phyloP scores from a whole-genome alignment of 192 early-diverging fungal genomes.

The Mortierella antarctica region DNA sequence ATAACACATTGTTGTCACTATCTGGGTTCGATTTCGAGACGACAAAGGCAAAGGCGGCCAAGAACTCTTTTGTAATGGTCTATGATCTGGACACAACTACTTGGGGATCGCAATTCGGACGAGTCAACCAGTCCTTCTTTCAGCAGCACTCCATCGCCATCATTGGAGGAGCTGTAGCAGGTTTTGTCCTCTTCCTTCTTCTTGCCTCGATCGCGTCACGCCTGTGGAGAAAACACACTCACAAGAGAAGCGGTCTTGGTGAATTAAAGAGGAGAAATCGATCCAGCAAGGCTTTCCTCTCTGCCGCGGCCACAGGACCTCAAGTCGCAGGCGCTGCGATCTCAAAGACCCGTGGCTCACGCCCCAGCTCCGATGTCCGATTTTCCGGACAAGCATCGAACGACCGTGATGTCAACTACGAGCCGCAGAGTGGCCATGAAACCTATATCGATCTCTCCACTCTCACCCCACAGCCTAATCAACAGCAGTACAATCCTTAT shows the following conservation, averaged over 20 bases:
- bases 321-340: not conserved
- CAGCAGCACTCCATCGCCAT: slow-evolving; percentile 15
- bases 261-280: not conserved
- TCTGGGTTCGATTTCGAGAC: slow-evolving; percentile 42
- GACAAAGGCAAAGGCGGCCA: slow-evolving; percentile 8
- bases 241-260: not conserved
- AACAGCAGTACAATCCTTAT: slow-evolving; percentile 17
- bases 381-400: slow-evolving; percentile 20
- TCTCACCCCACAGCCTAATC: slow-evolving; percentile 6
- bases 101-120: slow-evolving; percentile 37
- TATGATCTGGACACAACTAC: slow-evolving; percentile 13
- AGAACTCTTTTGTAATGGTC: slow-evolving; percentile 22
- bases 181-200: slow-evolving; percentile 5
- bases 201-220: slow-evolving; percentile 14
- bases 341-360: not conserved
- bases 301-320: not conserved
- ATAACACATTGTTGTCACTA: slow-evolving; percentile 19
- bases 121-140: slow-evolving; percentile 19
- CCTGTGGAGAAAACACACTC: slow-evolving; percentile 10
- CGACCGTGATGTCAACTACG: too few species aligned
- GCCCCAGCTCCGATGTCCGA: not conserved
- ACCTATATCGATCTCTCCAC: slow-evolving; percentile 34
- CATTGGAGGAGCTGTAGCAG: slow-evolving; percentile 28
- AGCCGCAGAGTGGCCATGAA: not conserved
- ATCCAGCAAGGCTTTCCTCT: slow-evolving; percentile 20